Conservation (phyloP, 2,329 filamentous ascomycete genomes). For the Albifimbria verrucaria region DNA sequence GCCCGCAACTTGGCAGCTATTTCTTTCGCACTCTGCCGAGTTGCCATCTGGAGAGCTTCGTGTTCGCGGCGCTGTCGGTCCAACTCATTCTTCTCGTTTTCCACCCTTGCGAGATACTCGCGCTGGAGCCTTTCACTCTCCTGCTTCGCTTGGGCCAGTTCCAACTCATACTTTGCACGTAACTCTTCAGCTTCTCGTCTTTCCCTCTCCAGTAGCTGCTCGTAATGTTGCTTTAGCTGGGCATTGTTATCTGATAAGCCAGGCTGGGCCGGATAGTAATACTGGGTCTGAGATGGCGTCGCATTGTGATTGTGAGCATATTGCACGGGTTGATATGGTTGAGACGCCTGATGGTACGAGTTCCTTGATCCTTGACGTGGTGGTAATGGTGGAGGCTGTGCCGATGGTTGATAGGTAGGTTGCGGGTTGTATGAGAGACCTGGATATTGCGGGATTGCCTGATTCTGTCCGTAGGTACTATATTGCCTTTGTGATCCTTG, state of each 20-base stretch:
- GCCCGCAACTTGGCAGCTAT: background rate
- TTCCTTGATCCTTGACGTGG: background rate
- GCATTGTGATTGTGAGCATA: background rate
- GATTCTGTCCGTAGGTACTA: too few relatives aligned
- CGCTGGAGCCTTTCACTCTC: background rate
- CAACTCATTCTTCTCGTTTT: background rate
- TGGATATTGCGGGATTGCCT: background rate
- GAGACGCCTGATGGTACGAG: background rate
- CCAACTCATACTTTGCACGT: background rate
- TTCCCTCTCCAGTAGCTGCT: background rate
- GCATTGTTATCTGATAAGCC: background rate
- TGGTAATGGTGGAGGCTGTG: constrained; percentile 1
- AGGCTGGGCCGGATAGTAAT: background rate
- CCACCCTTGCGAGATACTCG: background rate
- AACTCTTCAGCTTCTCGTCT: background rate
- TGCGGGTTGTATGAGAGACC: background rate
- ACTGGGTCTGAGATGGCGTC: background rate
- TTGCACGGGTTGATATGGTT: too few relatives aligned
- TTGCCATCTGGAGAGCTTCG: background rate
- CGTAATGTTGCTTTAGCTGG: background rate
- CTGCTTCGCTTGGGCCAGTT: background rate
- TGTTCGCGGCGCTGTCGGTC: background rate
- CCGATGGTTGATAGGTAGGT: background rate
- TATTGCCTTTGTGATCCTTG: too few relatives aligned
- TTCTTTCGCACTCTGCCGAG: background rate